A percentile compares a stretch with the other conserved stretches of the same genome.
These are phyloP conservation scores for Rhizophagus sp. DNA, from an alignment of 192 early-diverging fungal genomes.

Conservation along the genomic window DNA sequence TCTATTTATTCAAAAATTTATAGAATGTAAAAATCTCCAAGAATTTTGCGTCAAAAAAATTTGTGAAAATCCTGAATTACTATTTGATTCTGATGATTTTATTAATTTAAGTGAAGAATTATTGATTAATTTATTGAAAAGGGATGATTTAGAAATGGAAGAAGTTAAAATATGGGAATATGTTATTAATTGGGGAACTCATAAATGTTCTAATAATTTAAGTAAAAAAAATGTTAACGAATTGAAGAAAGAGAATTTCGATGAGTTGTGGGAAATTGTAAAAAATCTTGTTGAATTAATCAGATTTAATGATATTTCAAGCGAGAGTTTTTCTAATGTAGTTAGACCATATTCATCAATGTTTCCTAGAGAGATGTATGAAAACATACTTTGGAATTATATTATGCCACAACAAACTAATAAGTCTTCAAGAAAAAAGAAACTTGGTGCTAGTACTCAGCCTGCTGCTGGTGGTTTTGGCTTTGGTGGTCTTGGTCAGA, in stretches of 20 bases:
- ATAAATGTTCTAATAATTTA: neutral
- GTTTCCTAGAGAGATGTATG: neutral
- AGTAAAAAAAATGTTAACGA: too few species aligned
- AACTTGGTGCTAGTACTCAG: too few species aligned
- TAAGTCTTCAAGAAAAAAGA: neutral
- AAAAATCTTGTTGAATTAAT: neutral
- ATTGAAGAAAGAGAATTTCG: neutral
- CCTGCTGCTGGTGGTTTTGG: too few species aligned
- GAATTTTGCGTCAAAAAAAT: neutral
- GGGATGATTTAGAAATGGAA: neutral
- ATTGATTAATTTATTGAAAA: neutral
- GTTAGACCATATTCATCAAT: neutral
- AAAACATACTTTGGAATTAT: neutral
- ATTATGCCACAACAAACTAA: neutral
- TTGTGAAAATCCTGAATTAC: neutral
- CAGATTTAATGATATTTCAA: neutral
- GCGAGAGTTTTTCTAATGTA: neutral
- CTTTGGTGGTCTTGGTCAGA: too few species aligned
- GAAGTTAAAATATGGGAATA: constrained; percentile 2
- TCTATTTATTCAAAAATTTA: neutral
- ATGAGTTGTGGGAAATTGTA: neutral
- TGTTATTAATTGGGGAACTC: neutral
- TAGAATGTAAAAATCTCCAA: neutral
- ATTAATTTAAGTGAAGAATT: neutral
- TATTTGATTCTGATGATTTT: neutral